Evolutionary conservation across 108 stramenopile genomes (phyloP).

Genomic region (Aurantiochytrium sp.): DNA sequence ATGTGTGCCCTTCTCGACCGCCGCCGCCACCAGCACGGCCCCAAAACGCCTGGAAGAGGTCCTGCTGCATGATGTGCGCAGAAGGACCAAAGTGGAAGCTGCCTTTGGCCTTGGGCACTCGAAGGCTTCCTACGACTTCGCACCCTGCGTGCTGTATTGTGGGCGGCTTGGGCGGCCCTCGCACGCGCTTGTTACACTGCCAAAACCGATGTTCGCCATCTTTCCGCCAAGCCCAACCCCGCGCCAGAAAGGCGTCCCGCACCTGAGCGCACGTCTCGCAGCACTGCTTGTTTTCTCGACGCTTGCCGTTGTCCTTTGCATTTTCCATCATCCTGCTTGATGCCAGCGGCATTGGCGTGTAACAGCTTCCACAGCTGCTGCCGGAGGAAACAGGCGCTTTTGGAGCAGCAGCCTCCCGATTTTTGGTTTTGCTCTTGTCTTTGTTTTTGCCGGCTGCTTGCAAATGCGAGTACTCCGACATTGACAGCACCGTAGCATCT

Average conservation of each 20-base stretch:
- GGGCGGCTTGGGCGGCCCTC: neutral
- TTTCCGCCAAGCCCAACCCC: conserved; percentile 1
- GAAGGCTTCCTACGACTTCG: neutral
- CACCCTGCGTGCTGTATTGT: neutral
- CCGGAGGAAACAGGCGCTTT: too few species aligned
- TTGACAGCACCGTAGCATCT: neutral
- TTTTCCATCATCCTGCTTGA: neutral
- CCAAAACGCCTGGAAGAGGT: neutral
- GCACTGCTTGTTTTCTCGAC: neutral
- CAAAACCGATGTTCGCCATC: neutral
- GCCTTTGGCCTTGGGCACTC: conserved; percentile 1
- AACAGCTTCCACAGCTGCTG: too few species aligned
- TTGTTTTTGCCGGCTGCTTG: neutral
- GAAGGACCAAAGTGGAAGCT: conserved; percentile 16
- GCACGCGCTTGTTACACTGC: neutral
- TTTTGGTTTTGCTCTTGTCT: too few species aligned
- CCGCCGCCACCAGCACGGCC: too few species aligned
- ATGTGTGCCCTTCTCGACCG: neutral
- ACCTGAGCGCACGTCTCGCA: neutral
- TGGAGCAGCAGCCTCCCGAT: too few species aligned
- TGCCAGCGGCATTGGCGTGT: neutral
- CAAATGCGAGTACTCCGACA: neutral
- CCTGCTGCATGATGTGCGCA: neutral
- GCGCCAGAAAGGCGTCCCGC: neutral
- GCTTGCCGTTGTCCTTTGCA: neutral